A percentile compares a stretch with the other conserved stretches of the same genome.
phyloP scores from a whole-genome alignment of 2,329 filamentous ascomycete species.

The Diplodia intermedia region DNA sequence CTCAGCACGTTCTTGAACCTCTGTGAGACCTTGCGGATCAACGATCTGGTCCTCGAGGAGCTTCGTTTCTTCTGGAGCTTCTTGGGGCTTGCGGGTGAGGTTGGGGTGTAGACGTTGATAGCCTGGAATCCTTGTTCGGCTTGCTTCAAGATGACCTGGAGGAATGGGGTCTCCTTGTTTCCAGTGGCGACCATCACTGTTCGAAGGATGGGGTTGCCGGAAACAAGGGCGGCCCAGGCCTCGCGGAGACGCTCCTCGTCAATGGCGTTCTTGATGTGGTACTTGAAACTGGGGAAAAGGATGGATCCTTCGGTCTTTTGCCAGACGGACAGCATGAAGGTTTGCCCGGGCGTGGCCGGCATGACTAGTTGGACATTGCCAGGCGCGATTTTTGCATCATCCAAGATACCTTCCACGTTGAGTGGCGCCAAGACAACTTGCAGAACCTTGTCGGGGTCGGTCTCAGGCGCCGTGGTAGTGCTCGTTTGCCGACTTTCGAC shows the following conservation, averaged over 20 bases:
- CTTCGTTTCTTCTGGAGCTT: slow-evolving; percentile 10
- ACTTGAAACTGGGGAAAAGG: slow-evolving; percentile 78
- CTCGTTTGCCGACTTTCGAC: slow-evolving; percentile 37
- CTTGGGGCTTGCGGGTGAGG: not conserved
- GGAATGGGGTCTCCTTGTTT: slow-evolving; percentile 57
- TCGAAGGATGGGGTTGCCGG: slow-evolving; percentile 68
- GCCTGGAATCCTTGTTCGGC: slow-evolving; percentile 43
- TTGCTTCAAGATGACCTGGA: slow-evolving; percentile 67
- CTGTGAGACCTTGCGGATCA: slow-evolving; percentile 15
- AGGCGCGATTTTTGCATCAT: slow-evolving; percentile 49
- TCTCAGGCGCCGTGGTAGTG: slow-evolving; percentile 3
- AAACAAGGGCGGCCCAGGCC: slow-evolving; percentile 69
- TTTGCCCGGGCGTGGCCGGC: slow-evolving; percentile 77
- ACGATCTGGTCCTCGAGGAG: not conserved
- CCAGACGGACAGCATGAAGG: slow-evolving; percentile 82
- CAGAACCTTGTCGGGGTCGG: slow-evolving; percentile 24
- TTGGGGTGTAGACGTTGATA: not conserved
- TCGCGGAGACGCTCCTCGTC: slow-evolving; percentile 53
- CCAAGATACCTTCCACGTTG: slow-evolving; percentile 54
- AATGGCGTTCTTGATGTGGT: slow-evolving; percentile 56
- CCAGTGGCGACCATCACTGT: slow-evolving; percentile 68
- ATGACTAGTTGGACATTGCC: slow-evolving; percentile 63
- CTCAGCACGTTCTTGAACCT: slow-evolving; percentile 12
- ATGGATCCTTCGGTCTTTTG: slow-evolving; percentile 68
- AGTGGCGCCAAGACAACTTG: slow-evolving; percentile 40